A percentile compares a stretch with the other conserved stretches of the same genome.
These are phyloP conservation scores for Westerdykella sp. DNA, from an alignment of 2,329 filamentous ascomycete genomes.

Conservation along the genomic window DNA sequence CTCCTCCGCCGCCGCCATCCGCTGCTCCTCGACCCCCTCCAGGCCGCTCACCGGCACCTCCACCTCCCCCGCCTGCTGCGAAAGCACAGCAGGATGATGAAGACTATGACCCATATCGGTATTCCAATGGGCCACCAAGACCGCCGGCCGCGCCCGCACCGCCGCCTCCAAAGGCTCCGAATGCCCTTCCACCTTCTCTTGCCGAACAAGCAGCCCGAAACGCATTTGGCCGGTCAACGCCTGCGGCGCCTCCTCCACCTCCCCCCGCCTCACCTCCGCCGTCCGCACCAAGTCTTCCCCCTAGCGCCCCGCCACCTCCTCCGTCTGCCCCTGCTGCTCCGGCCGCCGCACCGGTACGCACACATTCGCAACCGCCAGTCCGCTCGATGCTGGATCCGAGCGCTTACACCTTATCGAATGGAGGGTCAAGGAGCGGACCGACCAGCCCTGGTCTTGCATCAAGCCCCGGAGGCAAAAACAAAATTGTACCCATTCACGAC, in stretches of 20 bases:
- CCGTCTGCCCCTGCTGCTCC: conserved; percentile 32
- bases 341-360: conserved; percentile 22
- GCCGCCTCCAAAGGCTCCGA: conserved; percentile 52
- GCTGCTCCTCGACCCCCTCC: conserved; percentile 19
- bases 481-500: conserved; percentile 61
- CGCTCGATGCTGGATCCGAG: conserved; percentile 67
- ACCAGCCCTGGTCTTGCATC: conserved; percentile 15
- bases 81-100: conserved; percentile 27
- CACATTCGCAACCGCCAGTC: conserved; percentile 41
- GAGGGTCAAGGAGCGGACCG: conserved; percentile 19
- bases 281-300: conserved; percentile 44
- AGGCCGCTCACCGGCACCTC: conserved; percentile 17
- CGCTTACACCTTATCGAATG: conserved; percentile 58
- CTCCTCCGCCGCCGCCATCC: conserved; percentile 37
- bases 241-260: conserved; percentile 38
- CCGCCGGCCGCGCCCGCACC: conserved; percentile 39
- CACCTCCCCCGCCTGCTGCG: conserved; percentile 52
- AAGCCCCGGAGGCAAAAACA: conserved; percentile 16
- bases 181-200: conserved; percentile 43
- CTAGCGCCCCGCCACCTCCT: conserved; percentile 36
- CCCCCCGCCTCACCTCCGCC: conserved; percentile 35
- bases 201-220: conserved; percentile 55
- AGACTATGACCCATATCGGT: conserved; percentile 39
- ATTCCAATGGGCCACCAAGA: conserved; percentile 45
- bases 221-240: conserved; percentile 46